Conservation (phyloP, 495 filamentous ascomycete genomes). For the Sordaria brevicollis region DNA sequence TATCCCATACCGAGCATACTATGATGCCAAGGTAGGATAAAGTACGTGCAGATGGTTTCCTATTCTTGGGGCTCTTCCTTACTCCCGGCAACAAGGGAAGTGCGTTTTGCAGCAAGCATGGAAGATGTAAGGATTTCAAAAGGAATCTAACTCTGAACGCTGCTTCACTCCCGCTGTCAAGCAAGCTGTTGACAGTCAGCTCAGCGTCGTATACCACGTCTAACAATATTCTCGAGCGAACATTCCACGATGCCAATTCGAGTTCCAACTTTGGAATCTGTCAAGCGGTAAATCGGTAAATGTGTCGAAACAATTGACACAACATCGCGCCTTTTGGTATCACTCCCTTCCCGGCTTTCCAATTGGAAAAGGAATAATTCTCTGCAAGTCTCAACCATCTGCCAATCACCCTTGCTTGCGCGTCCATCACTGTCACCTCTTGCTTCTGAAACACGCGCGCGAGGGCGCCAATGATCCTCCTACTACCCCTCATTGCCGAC, state of each 20-base stretch:
- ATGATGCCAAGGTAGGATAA: neutral
- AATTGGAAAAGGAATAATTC: neutral
- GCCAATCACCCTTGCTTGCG: neutral
- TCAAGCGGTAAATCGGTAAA: neutral
- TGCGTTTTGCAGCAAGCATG: neutral
- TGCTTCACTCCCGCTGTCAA: neutral
- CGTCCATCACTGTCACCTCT: no score
- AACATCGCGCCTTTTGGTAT: neutral
- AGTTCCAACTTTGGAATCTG: neutral
- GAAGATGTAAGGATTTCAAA: no score
- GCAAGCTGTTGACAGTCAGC: neutral
- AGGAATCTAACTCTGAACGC: neutral
- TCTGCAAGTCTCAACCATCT: neutral
- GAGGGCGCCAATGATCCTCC: neutral
- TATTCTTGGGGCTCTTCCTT: neutral
- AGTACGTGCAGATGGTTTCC: neutral
- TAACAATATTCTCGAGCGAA: neutral
- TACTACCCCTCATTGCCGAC: neutral
- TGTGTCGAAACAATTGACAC: neutral
- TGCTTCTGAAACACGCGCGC: neutral
- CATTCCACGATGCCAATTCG: neutral
- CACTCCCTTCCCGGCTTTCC: neutral
- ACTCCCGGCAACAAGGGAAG: neutral
- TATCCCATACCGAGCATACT: neutral
- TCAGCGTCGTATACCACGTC: neutral